These are phyloP conservation scores for Vanrija sp. DNA, from an alignment of 1,284 basidiomycete species.

Conservation along the genomic window DNA sequence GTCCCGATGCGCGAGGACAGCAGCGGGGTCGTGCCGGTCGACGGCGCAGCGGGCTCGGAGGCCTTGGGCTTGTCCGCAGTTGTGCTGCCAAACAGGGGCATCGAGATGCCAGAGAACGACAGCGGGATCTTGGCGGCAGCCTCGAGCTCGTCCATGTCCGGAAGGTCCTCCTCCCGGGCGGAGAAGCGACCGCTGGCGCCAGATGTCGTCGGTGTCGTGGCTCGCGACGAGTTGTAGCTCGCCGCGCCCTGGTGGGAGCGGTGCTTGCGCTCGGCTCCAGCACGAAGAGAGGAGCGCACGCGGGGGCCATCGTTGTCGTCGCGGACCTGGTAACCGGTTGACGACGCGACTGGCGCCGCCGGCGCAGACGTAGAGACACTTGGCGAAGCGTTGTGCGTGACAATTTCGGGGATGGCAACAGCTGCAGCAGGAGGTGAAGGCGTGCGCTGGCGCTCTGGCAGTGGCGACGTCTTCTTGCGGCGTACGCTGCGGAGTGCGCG, in stretches of 20 bases:
- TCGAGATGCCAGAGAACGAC: constrained; percentile 39
- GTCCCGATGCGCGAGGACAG: constrained; percentile 15
- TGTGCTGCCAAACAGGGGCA: constrained; percentile 18
- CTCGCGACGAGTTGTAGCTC: constrained; percentile 30
- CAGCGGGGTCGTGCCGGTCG: background rate
- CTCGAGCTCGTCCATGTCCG: constrained; percentile 44
- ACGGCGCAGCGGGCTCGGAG: constrained; percentile 1
- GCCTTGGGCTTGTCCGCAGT: background rate
- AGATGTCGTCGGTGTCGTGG: constrained; percentile 22
- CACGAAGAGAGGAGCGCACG: constrained; percentile 38
- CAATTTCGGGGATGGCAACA: constrained; percentile 31
- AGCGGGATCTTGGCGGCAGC: constrained; percentile 31
- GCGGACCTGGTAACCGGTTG: constrained; percentile 28
- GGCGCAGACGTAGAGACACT: background rate
- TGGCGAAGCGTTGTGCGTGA: constrained; percentile 41
- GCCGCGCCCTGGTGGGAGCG: constrained; percentile 41
- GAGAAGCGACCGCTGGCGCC: constrained; percentile 38
- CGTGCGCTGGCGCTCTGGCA: constrained; percentile 23
- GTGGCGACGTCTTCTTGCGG: constrained; percentile 7
- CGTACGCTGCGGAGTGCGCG: constrained; percentile 1
- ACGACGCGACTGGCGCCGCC: constrained; percentile 1
- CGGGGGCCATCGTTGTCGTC: constrained; percentile 24
- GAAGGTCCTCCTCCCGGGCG: constrained; percentile 46
- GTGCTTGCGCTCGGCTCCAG: constrained; percentile 32
- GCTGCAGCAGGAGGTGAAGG: constrained; percentile 19